These are phyloP conservation scores for Rhododendron kiyosumense DNA, from an alignment of 148 eudicot species.

Conservation along the genomic window DNA sequence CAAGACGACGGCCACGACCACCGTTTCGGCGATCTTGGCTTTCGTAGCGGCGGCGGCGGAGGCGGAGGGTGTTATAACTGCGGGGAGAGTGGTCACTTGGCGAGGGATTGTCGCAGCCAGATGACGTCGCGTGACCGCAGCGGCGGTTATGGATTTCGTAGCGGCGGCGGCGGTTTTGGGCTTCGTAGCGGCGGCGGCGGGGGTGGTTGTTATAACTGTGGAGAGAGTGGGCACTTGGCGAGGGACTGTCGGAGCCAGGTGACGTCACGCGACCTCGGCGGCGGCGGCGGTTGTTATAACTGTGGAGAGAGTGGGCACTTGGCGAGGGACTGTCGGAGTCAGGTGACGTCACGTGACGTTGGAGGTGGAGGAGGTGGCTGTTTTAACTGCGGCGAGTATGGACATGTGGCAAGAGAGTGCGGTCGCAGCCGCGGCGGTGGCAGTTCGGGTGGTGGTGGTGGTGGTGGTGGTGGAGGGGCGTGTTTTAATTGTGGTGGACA, in stretches of 20 bases:
- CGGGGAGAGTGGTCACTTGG: neutral
- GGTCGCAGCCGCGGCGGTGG: constrained; percentile 3
- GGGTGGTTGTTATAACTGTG: constrained; percentile 30
- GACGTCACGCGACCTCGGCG: constrained; percentile 7
- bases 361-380: constrained; percentile 33
- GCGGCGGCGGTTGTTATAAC: constrained; percentile 22
- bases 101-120: neutral
- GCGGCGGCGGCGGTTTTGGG: constrained; percentile 17
- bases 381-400: constrained; percentile 26
- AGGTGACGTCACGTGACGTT: neutral
- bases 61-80: constrained; percentile 21
- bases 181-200: constrained; percentile 5
- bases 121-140: neutral
- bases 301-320: constrained; percentile 34
- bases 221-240: constrained; percentile 32
- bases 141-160: constrained; percentile 10
- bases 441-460: neutral
- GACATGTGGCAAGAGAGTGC: constrained; percentile 37
- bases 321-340: constrained; percentile 27
- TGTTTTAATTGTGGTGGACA: constrained; percentile 30
- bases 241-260: constrained; percentile 24
- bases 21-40: constrained; percentile 15
- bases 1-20: constrained; percentile 14
- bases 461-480: constrained; percentile 13
- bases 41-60: neutral